phyloP scores from a whole-genome alignment of 352 stramenopile species.

The Pythium scleroteichum region DNA sequence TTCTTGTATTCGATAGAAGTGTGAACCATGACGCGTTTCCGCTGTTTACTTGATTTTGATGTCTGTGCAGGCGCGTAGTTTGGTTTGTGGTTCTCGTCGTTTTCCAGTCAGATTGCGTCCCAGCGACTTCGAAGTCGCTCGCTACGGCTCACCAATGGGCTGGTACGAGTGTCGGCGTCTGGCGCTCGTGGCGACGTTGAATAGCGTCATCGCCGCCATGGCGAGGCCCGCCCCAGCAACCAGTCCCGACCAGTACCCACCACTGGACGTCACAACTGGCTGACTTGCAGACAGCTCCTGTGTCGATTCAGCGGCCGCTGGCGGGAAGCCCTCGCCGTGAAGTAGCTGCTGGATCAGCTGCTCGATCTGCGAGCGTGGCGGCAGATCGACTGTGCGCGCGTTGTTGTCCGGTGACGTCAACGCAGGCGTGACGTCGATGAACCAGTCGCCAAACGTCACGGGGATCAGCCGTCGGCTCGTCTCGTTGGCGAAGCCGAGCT shows the following conservation, averaged over 20 bases:
- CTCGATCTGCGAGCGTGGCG: slow-evolving; percentile 46
- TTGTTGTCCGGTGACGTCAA: slow-evolving; percentile 44
- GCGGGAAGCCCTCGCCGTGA: slow-evolving; percentile 4
- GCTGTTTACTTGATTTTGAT: no score
- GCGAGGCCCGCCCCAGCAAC: slow-evolving; percentile 11
- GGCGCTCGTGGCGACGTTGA: slow-evolving; percentile 8
- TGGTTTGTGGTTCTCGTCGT: no score
- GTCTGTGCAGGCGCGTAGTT: no score
- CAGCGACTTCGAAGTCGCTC: no score
- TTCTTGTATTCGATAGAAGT: no score
- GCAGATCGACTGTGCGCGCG: slow-evolving; percentile 61
- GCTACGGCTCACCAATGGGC: slow-evolving; percentile 19
- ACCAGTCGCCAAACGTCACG: slow-evolving; percentile 68
- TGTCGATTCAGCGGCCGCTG: not conserved
- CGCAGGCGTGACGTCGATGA: slow-evolving; percentile 51
- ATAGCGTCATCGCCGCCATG: slow-evolving; percentile 19
- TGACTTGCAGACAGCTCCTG: not conserved
- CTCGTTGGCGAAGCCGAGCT: slow-evolving; percentile 49
- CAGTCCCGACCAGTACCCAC: slow-evolving; percentile 19
- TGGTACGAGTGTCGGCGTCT: slow-evolving; percentile 17
- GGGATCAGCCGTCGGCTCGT: slow-evolving; percentile 50
- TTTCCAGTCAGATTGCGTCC: no score
- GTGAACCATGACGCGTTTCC: no score
- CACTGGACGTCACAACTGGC: not conserved
- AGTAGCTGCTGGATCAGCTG: slow-evolving; percentile 33